Evolutionary conservation across 306 rosid species (phyloP).

Genomic region (Casuarina cunninghamiana): DNA sequence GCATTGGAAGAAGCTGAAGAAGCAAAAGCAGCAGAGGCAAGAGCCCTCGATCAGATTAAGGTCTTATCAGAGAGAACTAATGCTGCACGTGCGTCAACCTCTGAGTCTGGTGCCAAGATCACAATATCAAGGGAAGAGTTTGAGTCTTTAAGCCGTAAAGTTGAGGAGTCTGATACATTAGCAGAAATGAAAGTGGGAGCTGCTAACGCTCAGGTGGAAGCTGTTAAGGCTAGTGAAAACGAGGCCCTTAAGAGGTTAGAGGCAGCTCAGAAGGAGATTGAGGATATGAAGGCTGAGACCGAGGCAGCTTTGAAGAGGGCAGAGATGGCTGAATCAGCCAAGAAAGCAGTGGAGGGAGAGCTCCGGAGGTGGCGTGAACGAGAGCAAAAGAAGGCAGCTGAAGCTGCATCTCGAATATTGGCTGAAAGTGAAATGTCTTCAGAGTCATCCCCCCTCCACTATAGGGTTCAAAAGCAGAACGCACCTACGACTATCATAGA

Average conservation of each 20-base stretch:
- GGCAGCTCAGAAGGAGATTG: constrained; percentile 72
- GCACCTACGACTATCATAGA: constrained; percentile 46
- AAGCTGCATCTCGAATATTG: constrained; percentile 82
- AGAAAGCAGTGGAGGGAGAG: constrained; percentile 88
- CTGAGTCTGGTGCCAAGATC: constrained; percentile 74
- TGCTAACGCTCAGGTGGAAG: constrained; percentile 94
- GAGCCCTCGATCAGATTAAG: constrained; percentile 76
- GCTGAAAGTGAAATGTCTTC: constrained; percentile 59
- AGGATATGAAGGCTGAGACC: constrained; percentile 68
- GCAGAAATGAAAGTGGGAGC: constrained; percentile 96
- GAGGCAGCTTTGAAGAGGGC: constrained; percentile 78
- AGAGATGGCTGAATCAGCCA: constrained; percentile 95
- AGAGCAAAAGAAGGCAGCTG: constrained; percentile 90
- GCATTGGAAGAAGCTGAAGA: constrained; percentile 84
- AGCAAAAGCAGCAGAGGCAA: constrained; percentile 75
- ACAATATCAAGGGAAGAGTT: constrained; percentile 81
- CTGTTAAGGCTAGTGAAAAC: constrained; percentile 97
- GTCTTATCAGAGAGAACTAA: constrained; percentile 68
- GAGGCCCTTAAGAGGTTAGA: constrained; percentile 71
- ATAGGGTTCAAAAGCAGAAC: constrained; percentile 57
- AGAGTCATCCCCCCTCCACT: constrained; percentile 72
- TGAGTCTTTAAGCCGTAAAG: constrained; percentile 76
- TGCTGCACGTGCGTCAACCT: constrained; percentile 88
- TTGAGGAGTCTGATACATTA: constrained; percentile 82
- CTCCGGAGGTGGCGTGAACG: constrained; percentile 86